A percentile compares a stretch with the other conserved stretches of the same genome.
phyloP scores from a whole-genome alignment of 73 alveolate species.

The Paramecium pentaurelia region DNA sequence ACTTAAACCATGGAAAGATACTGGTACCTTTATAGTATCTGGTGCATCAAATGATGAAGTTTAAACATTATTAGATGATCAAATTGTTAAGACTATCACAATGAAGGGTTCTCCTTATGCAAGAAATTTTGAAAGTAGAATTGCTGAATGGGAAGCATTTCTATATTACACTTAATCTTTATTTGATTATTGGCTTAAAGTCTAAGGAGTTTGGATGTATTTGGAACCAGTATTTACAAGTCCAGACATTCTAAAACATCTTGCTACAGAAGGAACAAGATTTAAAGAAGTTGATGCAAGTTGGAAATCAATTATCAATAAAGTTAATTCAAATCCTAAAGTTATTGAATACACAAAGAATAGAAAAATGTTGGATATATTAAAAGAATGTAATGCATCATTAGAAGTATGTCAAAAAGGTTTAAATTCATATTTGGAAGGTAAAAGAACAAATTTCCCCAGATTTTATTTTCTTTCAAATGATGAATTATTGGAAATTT shows the following conservation, averaged over 20 bases:
- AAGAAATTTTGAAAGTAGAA: slow-evolving; percentile 79
- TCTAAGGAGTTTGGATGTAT: slow-evolving; percentile 91
- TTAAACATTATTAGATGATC: slow-evolving; percentile 80
- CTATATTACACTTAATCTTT: slow-evolving; percentile 76
- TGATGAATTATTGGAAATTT: slow-evolving; percentile 94
- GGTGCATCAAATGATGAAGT: slow-evolving; percentile 85
- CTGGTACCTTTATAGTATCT: slow-evolving; percentile 72
- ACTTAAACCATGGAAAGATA: slow-evolving; percentile 73
- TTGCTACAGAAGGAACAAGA: slow-evolving; percentile 91
- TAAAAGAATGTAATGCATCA: slow-evolving; percentile 96
- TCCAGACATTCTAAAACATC: slow-evolving; percentile 95
- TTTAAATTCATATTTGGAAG: slow-evolving; percentile 90
- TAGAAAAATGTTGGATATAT: slow-evolving; percentile 94
- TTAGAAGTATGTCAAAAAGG: slow-evolving; percentile 95
- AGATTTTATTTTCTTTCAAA: slow-evolving; percentile 97
- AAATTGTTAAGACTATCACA: slow-evolving; percentile 78
- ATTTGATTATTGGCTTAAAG: slow-evolving; percentile 94
- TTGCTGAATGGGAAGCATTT: slow-evolving; percentile 94
- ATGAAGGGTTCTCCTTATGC: slow-evolving; percentile 87
- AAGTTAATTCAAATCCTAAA: slow-evolving; percentile 79
- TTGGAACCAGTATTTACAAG: slow-evolving; percentile 96
- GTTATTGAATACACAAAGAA: slow-evolving; percentile 91
- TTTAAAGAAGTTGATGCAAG: slow-evolving; percentile 91
- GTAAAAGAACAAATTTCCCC: slow-evolving; percentile 95
- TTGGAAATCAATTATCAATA: slow-evolving; percentile 93